Evolutionary conservation across 1,139 yeast genomes (phyloP).

Genomic region (Geotrichum cucujoidarum): DNA sequence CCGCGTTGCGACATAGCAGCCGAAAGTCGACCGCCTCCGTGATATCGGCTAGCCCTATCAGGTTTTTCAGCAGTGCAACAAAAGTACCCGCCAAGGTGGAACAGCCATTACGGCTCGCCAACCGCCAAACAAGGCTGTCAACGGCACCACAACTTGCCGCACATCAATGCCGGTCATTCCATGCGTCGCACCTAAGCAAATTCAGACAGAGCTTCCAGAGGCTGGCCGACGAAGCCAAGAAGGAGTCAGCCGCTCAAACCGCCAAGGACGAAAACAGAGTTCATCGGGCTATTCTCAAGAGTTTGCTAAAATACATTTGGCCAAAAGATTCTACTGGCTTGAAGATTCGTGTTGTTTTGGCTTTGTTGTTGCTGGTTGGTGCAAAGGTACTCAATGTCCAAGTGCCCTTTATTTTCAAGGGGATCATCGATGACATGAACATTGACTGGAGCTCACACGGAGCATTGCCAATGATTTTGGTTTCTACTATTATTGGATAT

Average conservation of each 20-base stretch:
- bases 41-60: too few relatives aligned
- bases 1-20: too few relatives aligned
- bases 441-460: conserved; percentile 74
- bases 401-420: conserved; percentile 91
- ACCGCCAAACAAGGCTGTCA: too few relatives aligned
- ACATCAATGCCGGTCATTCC: conserved; percentile 5
- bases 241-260: not conserved
- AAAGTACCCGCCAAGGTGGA: too few relatives aligned
- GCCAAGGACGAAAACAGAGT: conserved; percentile 17
- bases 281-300: conserved; percentile 31
- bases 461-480: conserved; percentile 50
- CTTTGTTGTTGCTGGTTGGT: conserved; percentile 64
- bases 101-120: too few relatives aligned
- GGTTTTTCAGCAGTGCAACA: too few relatives aligned
- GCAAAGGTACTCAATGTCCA: conserved; percentile 87
- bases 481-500: conserved; percentile 75
- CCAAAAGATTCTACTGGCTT: conserved; percentile 69
- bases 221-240: not conserved
- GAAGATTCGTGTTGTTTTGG: conserved; percentile 68
- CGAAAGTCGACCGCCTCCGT: too few relatives aligned
- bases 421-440: conserved; percentile 87
- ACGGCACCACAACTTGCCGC: too few relatives aligned
- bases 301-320: conserved; percentile 74
- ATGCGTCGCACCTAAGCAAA: not conserved
- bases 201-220: conserved; percentile 2